Base-by-base conservation (phyloP, 2,329 filamentous ascomycete species). In the Exophiala sideris region DNA sequence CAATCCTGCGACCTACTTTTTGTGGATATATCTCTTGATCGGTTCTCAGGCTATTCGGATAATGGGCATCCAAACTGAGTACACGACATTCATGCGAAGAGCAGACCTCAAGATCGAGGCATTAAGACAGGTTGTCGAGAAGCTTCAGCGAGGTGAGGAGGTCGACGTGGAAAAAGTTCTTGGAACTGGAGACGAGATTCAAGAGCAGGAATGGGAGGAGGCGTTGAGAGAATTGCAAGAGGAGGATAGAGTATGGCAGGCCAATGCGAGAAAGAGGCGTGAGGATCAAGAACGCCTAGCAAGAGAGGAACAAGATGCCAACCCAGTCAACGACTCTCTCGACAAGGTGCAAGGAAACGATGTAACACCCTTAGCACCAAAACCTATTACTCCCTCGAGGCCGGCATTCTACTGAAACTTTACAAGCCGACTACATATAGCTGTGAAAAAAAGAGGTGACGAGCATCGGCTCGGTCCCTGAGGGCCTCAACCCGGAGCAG, bases 21-120 rank as follows among this genome's bases (percentile, higher is more conserved):
- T 92, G 62, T 76, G 85, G 64, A 89, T 92, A 59, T 91, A 91
- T 66, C 76, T 91, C 38, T 79, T 97, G 59, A 92, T 97, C 60
- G 95, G 95, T 3, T 96, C 90, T 58, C 95, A 96, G 79, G 89
- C 92, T 11, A 96, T 99, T 64, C 89, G 96, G 65, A 88, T 94
- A 79, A 86, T 99, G 66, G 79, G 85, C 34, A 70, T 97, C 64
- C 87, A 86, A 64, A 88, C 88, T 63, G 86, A 91, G 47, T 87
- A 85, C 66, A 78, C 80, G 32, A 83, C 85, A 8, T 91, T 88
- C 64, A 83, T 79, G 66, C 83, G 91, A 47, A 84, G 85, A 62
- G 86, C 91, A 4, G 88, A 96, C 63, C 84, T 88, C 5, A 87
- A 88, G 67, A 88, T 99, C 59, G 81, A 79, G 2, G 67, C 90